These are phyloP conservation scores for Candida ovalis DNA, from an alignment of 805 yeast genomes.

Conservation along the genomic window DNA sequence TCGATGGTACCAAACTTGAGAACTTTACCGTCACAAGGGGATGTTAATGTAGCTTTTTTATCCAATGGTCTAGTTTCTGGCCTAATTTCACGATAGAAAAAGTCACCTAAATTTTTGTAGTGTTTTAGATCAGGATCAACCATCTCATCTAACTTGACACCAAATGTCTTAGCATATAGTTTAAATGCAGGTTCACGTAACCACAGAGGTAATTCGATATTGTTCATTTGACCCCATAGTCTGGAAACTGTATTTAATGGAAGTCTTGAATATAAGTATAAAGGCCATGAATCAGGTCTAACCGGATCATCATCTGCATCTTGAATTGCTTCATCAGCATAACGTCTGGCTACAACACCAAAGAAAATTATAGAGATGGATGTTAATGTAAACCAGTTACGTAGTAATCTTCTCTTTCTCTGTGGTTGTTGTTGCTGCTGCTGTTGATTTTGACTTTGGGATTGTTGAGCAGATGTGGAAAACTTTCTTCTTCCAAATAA, in stretches of 20 bases:
- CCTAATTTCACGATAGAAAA: constrained; percentile 78
- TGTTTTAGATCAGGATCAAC: constrained; percentile 72
- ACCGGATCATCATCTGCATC: constrained; percentile 32
- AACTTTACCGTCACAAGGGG: constrained; percentile 93
- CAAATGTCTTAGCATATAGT: constrained; percentile 75
- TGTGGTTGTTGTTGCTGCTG: constrained; percentile 5
- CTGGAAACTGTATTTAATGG: constrained; percentile 91
- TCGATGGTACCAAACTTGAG: constrained; percentile 71
- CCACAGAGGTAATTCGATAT: constrained; percentile 82
- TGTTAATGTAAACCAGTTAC: constrained; percentile 52
- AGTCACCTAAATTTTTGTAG: constrained; percentile 81
- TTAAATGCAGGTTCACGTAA: constrained; percentile 76
- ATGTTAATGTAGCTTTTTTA: constrained; percentile 59
- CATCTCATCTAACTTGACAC: constrained; percentile 87
- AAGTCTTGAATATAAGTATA: constrained; percentile 82
- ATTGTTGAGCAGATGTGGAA: constrained; percentile 4
- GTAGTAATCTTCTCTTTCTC: constrained; percentile 12
- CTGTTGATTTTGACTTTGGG: constrained; percentile 1
- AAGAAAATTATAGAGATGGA: constrained; percentile 50
- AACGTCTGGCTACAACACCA: constrained; percentile 45
- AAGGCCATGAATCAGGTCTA: constrained; percentile 79
- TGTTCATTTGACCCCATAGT: constrained; percentile 90
- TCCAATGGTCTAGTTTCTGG: constrained; percentile 79
- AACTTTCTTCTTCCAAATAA: constrained; percentile 16
- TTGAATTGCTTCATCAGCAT: constrained; percentile 2